Evolutionary conservation across 257 asterid species (phyloP).

Genomic region (Haberlea rhodopensis): DNA sequence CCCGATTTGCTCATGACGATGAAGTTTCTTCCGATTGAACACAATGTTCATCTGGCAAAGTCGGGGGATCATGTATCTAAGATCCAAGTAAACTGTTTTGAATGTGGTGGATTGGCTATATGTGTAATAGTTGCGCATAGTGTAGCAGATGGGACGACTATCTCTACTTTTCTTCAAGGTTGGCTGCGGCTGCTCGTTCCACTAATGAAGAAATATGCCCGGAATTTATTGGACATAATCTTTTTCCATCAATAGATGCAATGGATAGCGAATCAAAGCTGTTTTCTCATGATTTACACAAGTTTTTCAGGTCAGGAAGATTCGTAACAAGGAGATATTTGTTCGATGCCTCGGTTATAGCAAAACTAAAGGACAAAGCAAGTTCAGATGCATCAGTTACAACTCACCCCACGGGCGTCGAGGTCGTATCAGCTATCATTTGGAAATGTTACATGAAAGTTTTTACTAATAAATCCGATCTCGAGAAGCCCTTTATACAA

Average conservation of each 20-base stretch:
- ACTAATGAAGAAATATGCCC: neutral
- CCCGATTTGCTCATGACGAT: neutral
- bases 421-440: too few species aligned
- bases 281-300: neutral
- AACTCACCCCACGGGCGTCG: constrained; percentile 13
- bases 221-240: too few species aligned
- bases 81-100: constrained; percentile 23
- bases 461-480: neutral
- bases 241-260: neutral
- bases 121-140: constrained; percentile 8
- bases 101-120: constrained; percentile 25
- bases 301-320: constrained; percentile 6
- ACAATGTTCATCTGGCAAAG: neutral
- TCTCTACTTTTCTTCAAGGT: constrained; percentile 16
- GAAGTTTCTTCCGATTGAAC: neutral
- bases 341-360: constrained; percentile 22
- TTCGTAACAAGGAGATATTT: constrained; percentile 24
- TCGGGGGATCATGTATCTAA: too few species aligned
- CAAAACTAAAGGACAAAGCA: constrained; percentile 6
- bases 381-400: neutral
- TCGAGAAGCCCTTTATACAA: constrained; percentile 2
- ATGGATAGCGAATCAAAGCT: constrained; percentile 1
- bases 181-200: constrained; percentile 16
- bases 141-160: constrained; percentile 6
- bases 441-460: too few species aligned